Percentiles rank a stretch among this genome's conserved stretches.
Evolutionary conservation across 208 protist species (phyloP).

Genomic region (Naegleria fowleri): DNA sequence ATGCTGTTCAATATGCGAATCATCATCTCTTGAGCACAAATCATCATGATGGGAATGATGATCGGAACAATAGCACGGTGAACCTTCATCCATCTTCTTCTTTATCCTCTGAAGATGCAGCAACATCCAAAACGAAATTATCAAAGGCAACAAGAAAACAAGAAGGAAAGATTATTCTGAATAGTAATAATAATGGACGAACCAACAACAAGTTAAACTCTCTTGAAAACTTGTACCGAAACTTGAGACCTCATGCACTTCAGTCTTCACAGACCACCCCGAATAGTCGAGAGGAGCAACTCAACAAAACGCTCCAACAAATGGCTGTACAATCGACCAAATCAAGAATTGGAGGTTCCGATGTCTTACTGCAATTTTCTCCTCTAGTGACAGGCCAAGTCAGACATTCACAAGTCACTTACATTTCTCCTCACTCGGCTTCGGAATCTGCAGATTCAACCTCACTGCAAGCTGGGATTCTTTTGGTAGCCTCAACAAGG

Average conservation of each 20-base stretch:
- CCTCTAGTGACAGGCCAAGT: neutral
- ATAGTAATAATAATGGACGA: neutral
- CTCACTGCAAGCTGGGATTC: conserved; percentile 15
- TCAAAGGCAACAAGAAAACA: neutral
- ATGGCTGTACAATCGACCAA: neutral
- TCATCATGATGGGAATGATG: no score
- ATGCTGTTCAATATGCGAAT: neutral
- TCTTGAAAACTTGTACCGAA: no score
- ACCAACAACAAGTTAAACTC: neutral
- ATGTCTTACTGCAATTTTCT: conserved; percentile 26
- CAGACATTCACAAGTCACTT: neutral
- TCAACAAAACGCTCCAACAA: neutral
- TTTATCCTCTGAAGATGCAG: no score
- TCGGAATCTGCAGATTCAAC: neutral
- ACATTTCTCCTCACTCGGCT: neutral
- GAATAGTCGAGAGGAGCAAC: neutral
- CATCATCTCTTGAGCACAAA: neutral
- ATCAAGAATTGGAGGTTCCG: neutral
- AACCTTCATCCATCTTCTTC: no score
- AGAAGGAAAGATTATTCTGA: neutral
- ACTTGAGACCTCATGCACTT: no score
- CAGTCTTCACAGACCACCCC: no score
- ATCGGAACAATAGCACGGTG: no score
- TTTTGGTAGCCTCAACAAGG: conserved; percentile 13
- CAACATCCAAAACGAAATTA: neutral